Evolutionary conservation across 257 asterid genomes (phyloP).

Genomic region (Solanum etuberosum): DNA sequence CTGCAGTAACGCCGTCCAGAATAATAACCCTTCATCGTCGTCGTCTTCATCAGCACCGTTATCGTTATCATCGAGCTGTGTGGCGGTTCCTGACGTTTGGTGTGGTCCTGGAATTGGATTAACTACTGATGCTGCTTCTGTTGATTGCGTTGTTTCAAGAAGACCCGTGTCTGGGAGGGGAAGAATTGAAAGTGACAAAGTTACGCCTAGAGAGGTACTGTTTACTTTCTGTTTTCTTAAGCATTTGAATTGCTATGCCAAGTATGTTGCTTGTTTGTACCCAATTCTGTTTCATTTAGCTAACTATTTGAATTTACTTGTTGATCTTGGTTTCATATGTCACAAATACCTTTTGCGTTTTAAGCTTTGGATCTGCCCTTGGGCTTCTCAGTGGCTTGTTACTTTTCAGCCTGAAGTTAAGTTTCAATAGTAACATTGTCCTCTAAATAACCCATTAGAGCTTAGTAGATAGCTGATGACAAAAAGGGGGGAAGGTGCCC

Average conservation of each 20-base stretch:
- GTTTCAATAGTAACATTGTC: background rate
- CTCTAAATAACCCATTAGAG: background rate
- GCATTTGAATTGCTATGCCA: background rate
- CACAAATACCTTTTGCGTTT: background rate
- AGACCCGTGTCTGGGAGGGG: constrained; percentile 49
- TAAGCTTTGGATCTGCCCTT: background rate
- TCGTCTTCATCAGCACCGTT: background rate
- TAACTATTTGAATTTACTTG: background rate
- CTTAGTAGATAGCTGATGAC: background rate
- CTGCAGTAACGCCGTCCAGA: background rate
- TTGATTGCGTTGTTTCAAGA: constrained; percentile 76
- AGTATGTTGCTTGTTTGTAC: background rate
- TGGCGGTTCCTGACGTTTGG: constrained; percentile 72
- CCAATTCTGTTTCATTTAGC: background rate
- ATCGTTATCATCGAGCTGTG: background rate
- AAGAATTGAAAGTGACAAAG: constrained; percentile 45
- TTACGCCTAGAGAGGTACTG: constrained; percentile 46
- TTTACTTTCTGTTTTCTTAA: background rate
- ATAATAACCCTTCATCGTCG: background rate
- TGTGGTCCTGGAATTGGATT: constrained; percentile 67
- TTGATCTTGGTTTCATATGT: background rate
- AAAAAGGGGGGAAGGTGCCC: background rate
- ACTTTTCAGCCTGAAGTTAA: background rate
- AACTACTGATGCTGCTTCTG: constrained; percentile 65
- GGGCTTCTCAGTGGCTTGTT: background rate